Evolutionary conservation across 192 early-diverging fungal genomes (phyloP).

Genomic region (Pilobolus umbonatus): DNA sequence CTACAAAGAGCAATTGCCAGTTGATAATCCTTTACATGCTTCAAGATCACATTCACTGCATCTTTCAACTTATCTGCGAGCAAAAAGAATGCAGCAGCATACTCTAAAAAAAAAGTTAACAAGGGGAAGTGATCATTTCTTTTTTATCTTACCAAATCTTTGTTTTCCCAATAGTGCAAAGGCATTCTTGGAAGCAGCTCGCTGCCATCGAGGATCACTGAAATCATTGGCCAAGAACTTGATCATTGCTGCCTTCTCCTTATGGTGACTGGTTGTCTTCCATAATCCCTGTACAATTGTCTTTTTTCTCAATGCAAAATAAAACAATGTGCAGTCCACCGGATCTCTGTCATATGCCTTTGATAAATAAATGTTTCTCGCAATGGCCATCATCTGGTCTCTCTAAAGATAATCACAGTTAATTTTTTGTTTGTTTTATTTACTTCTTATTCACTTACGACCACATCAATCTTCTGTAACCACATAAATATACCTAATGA

Average conservation of each 20-base stretch:
- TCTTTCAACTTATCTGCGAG: constrained; percentile 84
- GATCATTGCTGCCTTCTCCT: constrained; percentile 86
- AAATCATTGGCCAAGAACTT: constrained; percentile 93
- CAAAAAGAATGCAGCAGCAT: constrained; percentile 94
- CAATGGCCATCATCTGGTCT: constrained; percentile 78
- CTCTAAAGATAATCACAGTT: constrained; percentile 22
- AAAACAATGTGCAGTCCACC: constrained; percentile 81
- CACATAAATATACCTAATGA: constrained; percentile 82
- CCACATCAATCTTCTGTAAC: constrained; percentile 67
- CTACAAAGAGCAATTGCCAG: constrained; percentile 89
- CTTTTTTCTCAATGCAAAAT: constrained; percentile 85
- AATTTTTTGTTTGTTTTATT: not conserved
- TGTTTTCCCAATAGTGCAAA: constrained; percentile 95
- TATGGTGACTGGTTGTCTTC: constrained; percentile 76
- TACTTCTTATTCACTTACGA: constrained; percentile 45
- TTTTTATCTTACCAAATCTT: constrained; percentile 82
- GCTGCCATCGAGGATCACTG: constrained; percentile 82
- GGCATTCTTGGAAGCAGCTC: constrained; percentile 96
- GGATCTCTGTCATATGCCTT: constrained; percentile 76
- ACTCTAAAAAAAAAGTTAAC: constrained; percentile 47
- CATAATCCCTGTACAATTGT: constrained; percentile 88
- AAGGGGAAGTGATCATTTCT: not conserved
- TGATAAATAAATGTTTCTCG: constrained; percentile 77
- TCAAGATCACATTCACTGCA: constrained; percentile 88
- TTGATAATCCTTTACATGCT: constrained; percentile 87